Percentiles rank a stretch among this genome's conserved stretches.
phyloP scores from a whole-genome alignment of 1,284 basidiomycete genomes.

The Rhodotorula sp. region DNA sequence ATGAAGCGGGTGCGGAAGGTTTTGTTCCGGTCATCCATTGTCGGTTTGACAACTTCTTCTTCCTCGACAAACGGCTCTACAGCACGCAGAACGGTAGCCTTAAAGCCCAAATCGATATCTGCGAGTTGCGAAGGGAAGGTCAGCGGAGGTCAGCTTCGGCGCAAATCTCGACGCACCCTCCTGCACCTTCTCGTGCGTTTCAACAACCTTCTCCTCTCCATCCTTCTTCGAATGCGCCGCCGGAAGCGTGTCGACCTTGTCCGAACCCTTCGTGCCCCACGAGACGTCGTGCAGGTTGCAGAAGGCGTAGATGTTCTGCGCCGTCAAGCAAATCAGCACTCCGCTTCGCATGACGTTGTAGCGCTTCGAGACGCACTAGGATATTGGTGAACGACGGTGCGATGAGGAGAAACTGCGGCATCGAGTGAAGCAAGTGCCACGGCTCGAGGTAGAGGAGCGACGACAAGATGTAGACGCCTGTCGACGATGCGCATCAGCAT shows the following conservation, averaged over 20 bases:
- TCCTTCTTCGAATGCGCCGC: slow-evolving; percentile 76
- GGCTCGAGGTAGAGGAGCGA: slow-evolving; percentile 94
- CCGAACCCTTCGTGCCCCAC: slow-evolving; percentile 94
- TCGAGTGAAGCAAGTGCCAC: slow-evolving; percentile 98
- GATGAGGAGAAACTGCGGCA: slow-evolving; percentile 74
- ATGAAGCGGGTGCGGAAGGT: slow-evolving; percentile 73
- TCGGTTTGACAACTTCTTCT: slow-evolving; percentile 73
- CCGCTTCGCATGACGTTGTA: no score
- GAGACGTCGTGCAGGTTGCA: slow-evolving; percentile 85
- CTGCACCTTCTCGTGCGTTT: slow-evolving; percentile 61
- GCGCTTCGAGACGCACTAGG: slow-evolving; percentile 63
- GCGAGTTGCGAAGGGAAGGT: slow-evolving; percentile 52
- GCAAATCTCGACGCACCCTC: slow-evolving; percentile 51
- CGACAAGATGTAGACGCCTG: slow-evolving; percentile 75
- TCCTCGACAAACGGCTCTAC: slow-evolving; percentile 74
- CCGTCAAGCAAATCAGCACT: no score
- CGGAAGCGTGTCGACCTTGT: slow-evolving; percentile 91
- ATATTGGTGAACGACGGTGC: slow-evolving; percentile 45
- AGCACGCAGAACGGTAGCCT: slow-evolving; percentile 87
- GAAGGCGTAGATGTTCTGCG: slow-evolving; percentile 79
- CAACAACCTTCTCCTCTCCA: slow-evolving; percentile 71
- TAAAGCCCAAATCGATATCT: slow-evolving; percentile 90
- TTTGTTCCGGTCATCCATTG: slow-evolving; percentile 78
- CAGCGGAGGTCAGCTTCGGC: neutral
- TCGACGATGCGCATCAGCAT: slow-evolving; percentile 33